These are phyloP conservation scores for Tuber microsphaerosporum DNA, from an alignment of 495 filamentous ascomycete species.

Conservation along the genomic window DNA sequence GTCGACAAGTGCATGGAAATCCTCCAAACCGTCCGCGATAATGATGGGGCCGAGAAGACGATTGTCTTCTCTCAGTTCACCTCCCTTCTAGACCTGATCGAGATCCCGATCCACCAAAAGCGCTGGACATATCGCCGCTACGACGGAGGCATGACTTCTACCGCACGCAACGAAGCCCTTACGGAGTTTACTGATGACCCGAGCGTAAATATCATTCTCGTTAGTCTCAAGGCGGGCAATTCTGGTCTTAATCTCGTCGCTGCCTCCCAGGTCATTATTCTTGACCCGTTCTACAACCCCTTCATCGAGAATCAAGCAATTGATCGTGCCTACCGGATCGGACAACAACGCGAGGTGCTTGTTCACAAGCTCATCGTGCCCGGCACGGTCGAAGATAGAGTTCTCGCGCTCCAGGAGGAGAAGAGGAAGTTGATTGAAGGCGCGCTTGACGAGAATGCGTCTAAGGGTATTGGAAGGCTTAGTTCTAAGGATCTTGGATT, in stretches of 20 bases:
- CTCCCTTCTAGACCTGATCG: conserved; percentile 80
- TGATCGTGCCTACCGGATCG: conserved; percentile 86
- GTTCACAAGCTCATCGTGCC: conserved; percentile 74
- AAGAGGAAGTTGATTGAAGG: conserved; percentile 72
- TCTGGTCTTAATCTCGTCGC: conserved; percentile 80
- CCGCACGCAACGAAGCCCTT: conserved; percentile 63
- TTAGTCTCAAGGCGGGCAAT: conserved; percentile 87
- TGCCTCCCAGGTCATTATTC: conserved; percentile 82
- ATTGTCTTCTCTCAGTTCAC: conserved; percentile 94
- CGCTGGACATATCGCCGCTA: conserved; percentile 66
- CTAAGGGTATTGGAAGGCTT: conserved; percentile 57
- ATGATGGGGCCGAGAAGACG: conserved; percentile 60
- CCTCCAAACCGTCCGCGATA: conserved; percentile 50
- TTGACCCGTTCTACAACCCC: conserved; percentile 96
- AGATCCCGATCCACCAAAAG: conserved; percentile 68
- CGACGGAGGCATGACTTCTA: conserved; percentile 73
- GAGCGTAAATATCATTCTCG: conserved; percentile 67
- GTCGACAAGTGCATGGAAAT: conserved; percentile 68
- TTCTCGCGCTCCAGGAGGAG: conserved; percentile 72
- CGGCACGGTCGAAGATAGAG: conserved; percentile 83
- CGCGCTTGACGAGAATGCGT: conserved; percentile 74
- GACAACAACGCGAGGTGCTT: conserved; percentile 65
- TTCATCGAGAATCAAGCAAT: conserved; percentile 92
- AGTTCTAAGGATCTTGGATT: conserved; percentile 59
- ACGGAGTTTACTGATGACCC: conserved; percentile 62